phyloP scores from a whole-genome alignment of 2,329 filamentous ascomycete species.

The Epichloe hybrida region DNA sequence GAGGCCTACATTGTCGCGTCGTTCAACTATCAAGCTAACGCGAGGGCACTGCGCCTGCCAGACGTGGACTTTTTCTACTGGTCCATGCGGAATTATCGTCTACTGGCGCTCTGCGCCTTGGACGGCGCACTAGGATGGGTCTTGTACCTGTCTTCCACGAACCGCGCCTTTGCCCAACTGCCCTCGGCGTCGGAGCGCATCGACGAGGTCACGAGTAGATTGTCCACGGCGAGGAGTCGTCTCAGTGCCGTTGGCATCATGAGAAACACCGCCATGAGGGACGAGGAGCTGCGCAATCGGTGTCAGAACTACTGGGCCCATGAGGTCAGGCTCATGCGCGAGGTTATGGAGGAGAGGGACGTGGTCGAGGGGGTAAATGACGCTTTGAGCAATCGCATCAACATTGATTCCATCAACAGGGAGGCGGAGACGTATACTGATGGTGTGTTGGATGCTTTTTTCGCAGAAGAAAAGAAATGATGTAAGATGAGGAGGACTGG shows the following conservation, averaged over 20 bases:
- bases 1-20: conserved; percentile 54
- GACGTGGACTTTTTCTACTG: conserved; percentile 63
- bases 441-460: conserved; percentile 23
- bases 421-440: conserved; percentile 51
- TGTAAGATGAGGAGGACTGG: not conserved
- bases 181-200: conserved; percentile 52
- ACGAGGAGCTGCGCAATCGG: conserved; percentile 53
- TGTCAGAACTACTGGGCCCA: conserved; percentile 67
- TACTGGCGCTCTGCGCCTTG: conserved; percentile 47
- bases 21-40: conserved; percentile 54
- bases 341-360: conserved; percentile 66
- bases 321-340: conserved; percentile 57
- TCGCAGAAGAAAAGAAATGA: conserved; percentile 3
- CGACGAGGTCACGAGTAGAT: conserved; percentile 38
- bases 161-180: conserved; percentile 58
- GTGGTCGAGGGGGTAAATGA: conserved; percentile 58
- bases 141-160: conserved; percentile 66
- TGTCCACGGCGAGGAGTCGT: conserved; percentile 51
- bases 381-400: conserved; percentile 49
- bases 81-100: conserved; percentile 50
- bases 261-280: conserved; percentile 65
- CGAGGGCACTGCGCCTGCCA: conserved; percentile 42
- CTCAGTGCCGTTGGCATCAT: conserved; percentile 61
- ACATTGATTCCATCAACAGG: conserved; percentile 44
- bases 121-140: conserved; percentile 50